These are phyloP conservation scores for Collybia sordida DNA, from an alignment of 768 basidiomycete genomes.

Conservation along the genomic window DNA sequence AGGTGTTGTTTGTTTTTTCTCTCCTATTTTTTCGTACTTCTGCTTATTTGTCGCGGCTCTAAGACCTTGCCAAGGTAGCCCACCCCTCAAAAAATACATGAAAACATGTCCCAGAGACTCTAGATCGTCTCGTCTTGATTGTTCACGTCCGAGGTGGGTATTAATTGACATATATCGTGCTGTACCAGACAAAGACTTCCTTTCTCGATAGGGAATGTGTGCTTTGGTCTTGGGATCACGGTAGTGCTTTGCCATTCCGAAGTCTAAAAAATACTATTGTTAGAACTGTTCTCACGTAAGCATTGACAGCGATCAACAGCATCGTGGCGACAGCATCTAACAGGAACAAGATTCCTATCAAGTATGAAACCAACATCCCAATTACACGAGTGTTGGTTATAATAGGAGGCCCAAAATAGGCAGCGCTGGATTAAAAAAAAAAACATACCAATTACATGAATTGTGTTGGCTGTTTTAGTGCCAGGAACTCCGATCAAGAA, in stretches of 20 bases:
- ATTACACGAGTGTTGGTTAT: not conserved
- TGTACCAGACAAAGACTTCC: conserved; percentile 94
- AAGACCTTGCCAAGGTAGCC: conserved; percentile 97
- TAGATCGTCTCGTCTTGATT: conserved; percentile 92
- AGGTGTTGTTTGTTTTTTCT: conserved; percentile 94
- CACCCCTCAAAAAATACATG: conserved; percentile 98
- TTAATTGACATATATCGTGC: conserved; percentile 99
- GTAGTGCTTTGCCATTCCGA: conserved; percentile 99
- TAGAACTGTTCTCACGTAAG: conserved; percentile 7
- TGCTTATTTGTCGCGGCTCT: conserved; percentile 99
- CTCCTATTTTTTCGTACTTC: conserved; percentile 99
- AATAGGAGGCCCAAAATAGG: not conserved
- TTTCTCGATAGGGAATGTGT: conserved; percentile 98
- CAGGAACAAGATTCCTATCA: not conserved
- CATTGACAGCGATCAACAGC: not conserved
- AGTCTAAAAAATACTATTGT: conserved; percentile 51
- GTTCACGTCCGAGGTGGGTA: conserved; percentile 94
- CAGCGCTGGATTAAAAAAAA: conserved; percentile 4
- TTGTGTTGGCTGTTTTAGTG: conserved; percentile 85
- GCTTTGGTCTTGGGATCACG: conserved; percentile 96
- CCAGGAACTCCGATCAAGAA: conserved; percentile 94
- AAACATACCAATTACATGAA: conserved; percentile 81
- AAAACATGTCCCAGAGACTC: conserved; percentile 98
- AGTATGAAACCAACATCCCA: too few relatives aligned
- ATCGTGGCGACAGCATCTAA: not conserved